These are phyloP conservation scores for sunflower (Helianthus annuus) DNA, from an alignment of 129 eudicot genomes.

Conservation along the genomic window DNA sequence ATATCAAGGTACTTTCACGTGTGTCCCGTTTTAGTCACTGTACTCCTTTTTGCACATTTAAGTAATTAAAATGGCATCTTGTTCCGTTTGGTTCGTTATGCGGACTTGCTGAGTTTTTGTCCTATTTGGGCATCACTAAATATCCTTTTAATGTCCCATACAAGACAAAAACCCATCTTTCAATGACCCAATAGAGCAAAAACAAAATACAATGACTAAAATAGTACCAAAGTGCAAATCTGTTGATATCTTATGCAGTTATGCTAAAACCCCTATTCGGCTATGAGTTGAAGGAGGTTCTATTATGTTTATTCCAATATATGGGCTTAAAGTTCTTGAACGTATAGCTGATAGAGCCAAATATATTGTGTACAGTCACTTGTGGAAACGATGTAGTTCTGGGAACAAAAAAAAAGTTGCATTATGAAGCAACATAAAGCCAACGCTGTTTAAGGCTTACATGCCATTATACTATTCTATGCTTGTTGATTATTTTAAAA, in stretches of 20 bases:
- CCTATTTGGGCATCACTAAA: too few relatives aligned
- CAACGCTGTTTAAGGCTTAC: slow-evolving; percentile 11
- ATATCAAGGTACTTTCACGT: not conserved
- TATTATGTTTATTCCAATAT: not conserved
- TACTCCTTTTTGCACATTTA: not conserved
- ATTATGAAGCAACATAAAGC: slow-evolving; percentile 2
- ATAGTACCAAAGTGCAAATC: too few relatives aligned
- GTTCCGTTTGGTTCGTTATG: not conserved
- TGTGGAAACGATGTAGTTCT: not conserved
- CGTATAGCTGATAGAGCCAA: slow-evolving; percentile 3
- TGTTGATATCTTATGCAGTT: too few relatives aligned
- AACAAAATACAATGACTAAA: too few relatives aligned
- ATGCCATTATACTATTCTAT: slow-evolving; percentile 19
- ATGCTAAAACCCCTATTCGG: too few relatives aligned
- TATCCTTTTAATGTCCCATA: too few relatives aligned
- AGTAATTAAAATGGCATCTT: not conserved
- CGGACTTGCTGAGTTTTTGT: slow-evolving; percentile 4
- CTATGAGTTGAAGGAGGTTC: not conserved
- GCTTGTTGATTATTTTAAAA: slow-evolving; percentile 14
- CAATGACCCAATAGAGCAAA: too few relatives aligned
- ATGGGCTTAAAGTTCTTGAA: not conserved
- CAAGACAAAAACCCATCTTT: too few relatives aligned
- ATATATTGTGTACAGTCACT: not conserved
- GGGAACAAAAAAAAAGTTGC: not conserved
- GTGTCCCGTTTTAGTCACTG: not conserved